Percentiles rank a stretch among this genome's conserved stretches.
Conservation (phyloP, 73 alveolate genomes). For the Halteria grandinella region DNA sequence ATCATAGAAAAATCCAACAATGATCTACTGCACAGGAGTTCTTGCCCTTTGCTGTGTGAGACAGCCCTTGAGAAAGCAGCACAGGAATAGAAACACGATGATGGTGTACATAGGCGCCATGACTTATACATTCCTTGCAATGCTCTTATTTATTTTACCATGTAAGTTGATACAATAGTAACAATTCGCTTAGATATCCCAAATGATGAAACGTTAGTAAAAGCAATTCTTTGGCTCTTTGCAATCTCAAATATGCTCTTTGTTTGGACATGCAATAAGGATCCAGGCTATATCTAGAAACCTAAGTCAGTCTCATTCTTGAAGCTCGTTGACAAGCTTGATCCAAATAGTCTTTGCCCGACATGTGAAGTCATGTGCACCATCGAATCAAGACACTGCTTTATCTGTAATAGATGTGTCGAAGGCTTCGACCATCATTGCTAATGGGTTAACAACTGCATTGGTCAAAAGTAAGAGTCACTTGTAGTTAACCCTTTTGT, state of each 20-base stretch:
- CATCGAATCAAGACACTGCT: slow-evolving; percentile 45
- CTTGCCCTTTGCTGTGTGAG: neutral
- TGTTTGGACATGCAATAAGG: neutral
- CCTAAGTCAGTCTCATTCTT: neutral
- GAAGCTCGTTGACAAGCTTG: slow-evolving; percentile 19
- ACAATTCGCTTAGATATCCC: too few relatives aligned
- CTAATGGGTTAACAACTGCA: slow-evolving; percentile 90
- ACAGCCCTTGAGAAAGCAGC: neutral
- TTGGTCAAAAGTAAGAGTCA: too few relatives aligned
- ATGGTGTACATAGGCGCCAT: neutral
- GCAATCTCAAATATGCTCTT: neutral
- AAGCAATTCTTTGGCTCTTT: neutral
- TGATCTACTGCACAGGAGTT: neutral
- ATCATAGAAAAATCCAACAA: too few relatives aligned
- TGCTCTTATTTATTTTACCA: neutral
- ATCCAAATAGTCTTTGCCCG: slow-evolving; percentile 46
- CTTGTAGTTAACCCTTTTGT: too few relatives aligned
- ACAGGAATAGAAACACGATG: neutral
- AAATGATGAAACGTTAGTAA: too few relatives aligned
- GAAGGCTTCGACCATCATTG: slow-evolving; percentile 87
- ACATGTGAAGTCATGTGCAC: slow-evolving; percentile 33
- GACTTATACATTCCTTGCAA: neutral
- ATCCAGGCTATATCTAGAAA: neutral
- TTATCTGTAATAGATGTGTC: slow-evolving; percentile 74
- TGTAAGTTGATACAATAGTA: neutral